A percentile compares a stretch with the other conserved stretches of the same genome.
Evolutionary conservation across 345 rosid genomes (phyloP).

Genomic region (Chamaenerion angustifolium): DNA sequence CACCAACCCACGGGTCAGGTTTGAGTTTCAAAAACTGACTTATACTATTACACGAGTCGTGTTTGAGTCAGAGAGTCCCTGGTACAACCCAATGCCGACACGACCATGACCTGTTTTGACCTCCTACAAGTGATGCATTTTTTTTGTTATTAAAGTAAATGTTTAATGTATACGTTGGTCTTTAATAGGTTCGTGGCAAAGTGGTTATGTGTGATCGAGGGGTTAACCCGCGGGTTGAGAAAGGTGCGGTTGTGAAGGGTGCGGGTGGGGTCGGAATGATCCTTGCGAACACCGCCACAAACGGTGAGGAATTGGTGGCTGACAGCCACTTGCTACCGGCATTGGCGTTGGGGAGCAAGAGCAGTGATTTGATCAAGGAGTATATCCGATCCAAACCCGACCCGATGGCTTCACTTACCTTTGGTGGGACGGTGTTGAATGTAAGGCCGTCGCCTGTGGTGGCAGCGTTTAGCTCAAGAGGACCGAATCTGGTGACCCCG

Average conservation of each 20-base stretch:
- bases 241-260: constrained; percentile 61
- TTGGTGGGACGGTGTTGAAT: constrained; percentile 56
- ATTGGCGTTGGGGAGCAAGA: constrained; percentile 49
- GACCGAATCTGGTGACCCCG: constrained; percentile 64
- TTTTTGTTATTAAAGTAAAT: too few species aligned
- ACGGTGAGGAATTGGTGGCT: constrained; percentile 71
- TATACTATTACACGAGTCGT: too few species aligned
- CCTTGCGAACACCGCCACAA: constrained; percentile 45
- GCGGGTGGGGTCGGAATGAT: constrained; percentile 90
- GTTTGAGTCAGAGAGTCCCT: too few species aligned
- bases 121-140: too few species aligned
- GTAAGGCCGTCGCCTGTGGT: constrained; percentile 72
- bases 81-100: too few species aligned
- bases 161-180: too few species aligned
- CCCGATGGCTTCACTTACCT: constrained; percentile 42
- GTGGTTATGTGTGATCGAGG: constrained; percentile 82
- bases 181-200: constrained; percentile 56
- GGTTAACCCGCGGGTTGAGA: constrained; percentile 55
- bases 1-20: too few species aligned
- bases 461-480: constrained; percentile 83
- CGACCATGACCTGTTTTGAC: too few species aligned
- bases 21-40: too few species aligned
- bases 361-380: constrained; percentile 42
- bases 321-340: constrained; percentile 79
- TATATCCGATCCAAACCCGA: constrained; percentile 27